Percentiles rank a stretch among this genome's conserved stretches.
These are phyloP conservation scores for Penicillium crustosum DNA, from an alignment of 2,329 filamentous ascomycete genomes.

Conservation along the genomic window DNA sequence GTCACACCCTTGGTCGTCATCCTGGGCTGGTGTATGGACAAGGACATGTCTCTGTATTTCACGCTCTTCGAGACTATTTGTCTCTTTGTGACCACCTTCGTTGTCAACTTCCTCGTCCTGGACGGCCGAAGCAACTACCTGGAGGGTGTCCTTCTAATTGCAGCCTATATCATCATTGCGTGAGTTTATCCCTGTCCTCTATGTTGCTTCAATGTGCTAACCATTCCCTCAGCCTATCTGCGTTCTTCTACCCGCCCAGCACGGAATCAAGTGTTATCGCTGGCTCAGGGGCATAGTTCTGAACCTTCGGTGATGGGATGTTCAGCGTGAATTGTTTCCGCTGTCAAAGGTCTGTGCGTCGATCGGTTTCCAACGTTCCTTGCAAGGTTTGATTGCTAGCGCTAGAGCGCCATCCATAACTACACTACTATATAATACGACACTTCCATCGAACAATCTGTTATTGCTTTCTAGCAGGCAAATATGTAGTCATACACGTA, in stretches of 20 bases:
- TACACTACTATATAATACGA: neutral
- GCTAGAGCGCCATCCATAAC: neutral
- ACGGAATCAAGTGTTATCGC: constrained; percentile 31
- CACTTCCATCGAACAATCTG: neutral
- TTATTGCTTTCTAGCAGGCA: neutral
- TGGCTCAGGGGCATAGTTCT: constrained; percentile 13
- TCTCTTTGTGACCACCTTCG: constrained; percentile 76
- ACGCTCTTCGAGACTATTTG: constrained; percentile 65
- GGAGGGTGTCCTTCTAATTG: constrained; percentile 73
- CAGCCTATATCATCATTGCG: constrained; percentile 77
- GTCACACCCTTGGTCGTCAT: constrained; percentile 74
- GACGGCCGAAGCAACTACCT: constrained; percentile 83
- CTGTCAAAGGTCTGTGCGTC: neutral
- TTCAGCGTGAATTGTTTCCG: neutral
- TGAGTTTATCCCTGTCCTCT: constrained; percentile 26
- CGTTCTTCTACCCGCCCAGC: constrained; percentile 39
- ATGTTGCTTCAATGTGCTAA: neutral
- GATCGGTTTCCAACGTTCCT: neutral
- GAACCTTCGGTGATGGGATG: neutral
- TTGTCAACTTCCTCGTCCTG: constrained; percentile 82
- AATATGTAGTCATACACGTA: neutral
- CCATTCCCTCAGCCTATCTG: constrained; percentile 42
- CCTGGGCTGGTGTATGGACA: constrained; percentile 72
- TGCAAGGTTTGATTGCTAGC: neutral
- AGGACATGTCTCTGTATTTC: constrained; percentile 66